Base-by-base conservation (phyloP, 2,329 filamentous ascomycete genomes). In the Verticillium nonalfalfae region DNA sequence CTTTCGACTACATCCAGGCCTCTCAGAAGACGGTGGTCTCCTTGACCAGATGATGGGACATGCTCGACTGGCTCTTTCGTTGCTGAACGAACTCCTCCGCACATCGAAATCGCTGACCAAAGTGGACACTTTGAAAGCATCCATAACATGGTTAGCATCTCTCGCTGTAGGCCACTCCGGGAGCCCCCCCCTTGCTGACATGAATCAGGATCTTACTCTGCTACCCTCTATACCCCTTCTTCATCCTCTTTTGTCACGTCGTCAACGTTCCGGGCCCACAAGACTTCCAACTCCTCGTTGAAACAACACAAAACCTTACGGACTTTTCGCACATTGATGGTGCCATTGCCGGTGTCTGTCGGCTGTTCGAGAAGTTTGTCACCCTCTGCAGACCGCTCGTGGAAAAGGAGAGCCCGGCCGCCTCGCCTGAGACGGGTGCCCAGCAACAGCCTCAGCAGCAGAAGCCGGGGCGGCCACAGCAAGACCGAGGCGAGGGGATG, bases 221-320 rank as follows among this genome's bases (percentile, higher is more conserved):
- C 7, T 50, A 58, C 14, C 57, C 57, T 21, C 57, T 58, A 10
- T 58, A 18, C 57, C 57, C 57, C 4, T 58, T 58, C 13, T 58
- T 58, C 39, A 58, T 58, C 21, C 38, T 58, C 57, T 58, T 58
- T 39, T 58, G 57, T 39, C 40, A 58, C 26, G 39, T 58, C 38
- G 45, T 58, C 39, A 58, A 58, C 35, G 36, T 39, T 7, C 50
- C 57, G 9, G 57, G 50, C 38, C 38, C 21, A 7, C 45, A 39
- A n/a, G 57, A 58, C 38, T 58, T 45, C 45, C 26, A 58, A n/a
- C 21, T 58, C 13, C 39, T 58, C 18, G 31, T 26, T 3, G 38
- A 58, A n/a, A 40, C 45, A 15, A 58, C 57, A 10, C 15, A 58
- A 15, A 31, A 26, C 21, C 57, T 58, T 7, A 50, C 33, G 3